Evolutionary conservation across 176 grass and related monocot species (phyloP).

Genomic region (Oryza coarctata): DNA sequence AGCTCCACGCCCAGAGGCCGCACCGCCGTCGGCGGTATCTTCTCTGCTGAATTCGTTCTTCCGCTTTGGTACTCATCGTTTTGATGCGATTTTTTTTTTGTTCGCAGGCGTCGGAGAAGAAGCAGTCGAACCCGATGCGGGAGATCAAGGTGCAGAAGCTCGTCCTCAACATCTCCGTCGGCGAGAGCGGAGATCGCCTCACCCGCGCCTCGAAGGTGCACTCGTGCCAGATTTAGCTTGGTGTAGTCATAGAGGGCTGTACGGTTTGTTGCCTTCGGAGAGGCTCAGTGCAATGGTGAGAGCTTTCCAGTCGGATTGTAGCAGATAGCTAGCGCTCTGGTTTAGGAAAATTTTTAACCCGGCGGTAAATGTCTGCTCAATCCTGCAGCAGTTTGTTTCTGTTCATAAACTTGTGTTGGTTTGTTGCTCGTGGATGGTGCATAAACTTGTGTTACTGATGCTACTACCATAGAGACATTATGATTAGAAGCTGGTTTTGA

Average conservation of each 20-base stretch:
- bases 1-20: background rate
- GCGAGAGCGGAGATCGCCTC: conserved; percentile 88
- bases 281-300: background rate
- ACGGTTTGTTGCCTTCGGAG: background rate
- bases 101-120: conserved; percentile 80
- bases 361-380: background rate
- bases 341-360: background rate
- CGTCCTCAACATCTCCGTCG: conserved; percentile 86
- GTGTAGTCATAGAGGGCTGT: background rate
- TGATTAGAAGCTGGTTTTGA: background rate
- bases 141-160: conserved; percentile 92
- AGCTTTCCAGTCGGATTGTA: background rate
- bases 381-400: background rate
- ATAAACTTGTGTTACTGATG: background rate
- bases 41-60: background rate
- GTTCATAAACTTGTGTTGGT: background rate
- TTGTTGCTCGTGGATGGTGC: background rate
- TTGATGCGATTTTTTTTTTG: conserved; percentile 7
- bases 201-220: conserved; percentile 70
- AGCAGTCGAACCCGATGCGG: conserved; percentile 71
- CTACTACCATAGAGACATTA: background rate
- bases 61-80: background rate
- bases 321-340: background rate
- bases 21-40: background rate
- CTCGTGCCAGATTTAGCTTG: background rate